Conservation (phyloP, 257 asterid genomes). For the Gardenia jasminoides region DNA sequence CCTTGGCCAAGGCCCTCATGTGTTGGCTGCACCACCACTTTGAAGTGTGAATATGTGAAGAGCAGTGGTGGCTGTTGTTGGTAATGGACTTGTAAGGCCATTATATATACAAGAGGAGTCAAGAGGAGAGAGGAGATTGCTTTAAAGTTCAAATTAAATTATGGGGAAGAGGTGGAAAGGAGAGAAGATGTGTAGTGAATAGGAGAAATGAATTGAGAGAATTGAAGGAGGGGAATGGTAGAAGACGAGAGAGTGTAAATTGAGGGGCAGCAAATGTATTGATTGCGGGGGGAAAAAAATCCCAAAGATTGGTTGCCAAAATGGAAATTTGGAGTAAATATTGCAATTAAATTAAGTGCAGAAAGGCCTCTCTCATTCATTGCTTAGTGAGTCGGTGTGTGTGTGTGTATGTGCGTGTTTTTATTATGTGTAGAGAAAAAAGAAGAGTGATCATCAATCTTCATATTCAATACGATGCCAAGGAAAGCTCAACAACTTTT, state of each 20-base stretch:
- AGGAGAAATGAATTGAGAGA: conserved; percentile 21
- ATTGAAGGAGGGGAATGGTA: conserved; percentile 25
- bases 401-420: conserved; percentile 23
- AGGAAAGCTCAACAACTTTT: conserved; percentile 43
- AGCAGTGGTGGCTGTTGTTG: conserved; percentile 10
- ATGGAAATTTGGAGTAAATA: conserved; percentile 57
- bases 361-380: conserved; percentile 55
- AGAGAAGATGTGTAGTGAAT: conserved; percentile 5
- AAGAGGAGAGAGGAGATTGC: conserved; percentile 27
- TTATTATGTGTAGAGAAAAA: not conserved
- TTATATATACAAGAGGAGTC: conserved; percentile 30
- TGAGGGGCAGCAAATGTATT: conserved; percentile 43
- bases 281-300: conserved; percentile 54
- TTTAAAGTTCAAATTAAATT: conserved; percentile 38
- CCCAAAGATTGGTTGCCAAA: conserved; percentile 54
- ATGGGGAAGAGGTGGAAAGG: conserved; percentile 23
- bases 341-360: conserved; percentile 59
- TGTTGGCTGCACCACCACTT: not conserved
- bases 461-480: conserved; percentile 19
- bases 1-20: not conserved
- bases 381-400: conserved; percentile 48
- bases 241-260: conserved; percentile 33
- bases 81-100: conserved; percentile 26
- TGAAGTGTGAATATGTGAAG: not conserved
- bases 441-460: conserved; percentile 12